Conservation (phyloP, 345 rosid species). For the Aurinia saxatilis region DNA sequence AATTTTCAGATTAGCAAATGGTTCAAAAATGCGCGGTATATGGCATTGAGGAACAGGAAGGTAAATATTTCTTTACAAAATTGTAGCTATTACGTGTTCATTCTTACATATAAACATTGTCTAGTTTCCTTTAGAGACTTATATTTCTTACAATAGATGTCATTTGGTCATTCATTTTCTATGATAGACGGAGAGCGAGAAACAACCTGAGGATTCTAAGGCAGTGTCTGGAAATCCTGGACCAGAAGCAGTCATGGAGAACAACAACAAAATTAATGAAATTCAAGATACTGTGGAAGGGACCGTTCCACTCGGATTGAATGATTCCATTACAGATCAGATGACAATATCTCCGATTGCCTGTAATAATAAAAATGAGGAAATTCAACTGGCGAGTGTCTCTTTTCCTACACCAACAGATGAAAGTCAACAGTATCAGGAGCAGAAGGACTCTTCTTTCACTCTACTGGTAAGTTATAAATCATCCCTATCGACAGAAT, state of each 20-base stretch:
- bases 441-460: slow-evolving; percentile 5
- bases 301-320: slow-evolving; percentile 15
- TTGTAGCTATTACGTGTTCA: not conserved
- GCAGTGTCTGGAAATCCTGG: slow-evolving; percentile 28
- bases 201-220: slow-evolving; percentile 29
- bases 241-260: slow-evolving; percentile 27
- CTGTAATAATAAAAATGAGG: slow-evolving; percentile 13
- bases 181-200: slow-evolving; percentile 38
- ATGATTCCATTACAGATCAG: slow-evolving; percentile 9
- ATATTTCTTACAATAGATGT: not conserved
- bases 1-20: slow-evolving; percentile 86
- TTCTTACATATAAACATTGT: slow-evolving; percentile 4
- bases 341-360: slow-evolving; percentile 1
- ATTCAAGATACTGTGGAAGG: slow-evolving; percentile 26
- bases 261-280: not conserved
- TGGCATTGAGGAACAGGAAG: slow-evolving; percentile 79
- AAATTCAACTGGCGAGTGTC: slow-evolving; percentile 18
- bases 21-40: slow-evolving; percentile 91
- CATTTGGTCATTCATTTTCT: not conserved
- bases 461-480: slow-evolving; percentile 8
- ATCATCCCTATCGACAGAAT: not conserved
- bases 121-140: not conserved
- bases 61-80: slow-evolving; percentile 25
- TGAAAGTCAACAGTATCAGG: slow-evolving; percentile 5
- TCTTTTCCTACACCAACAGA: not conserved